Evolutionary conservation across 352 stramenopile species (phyloP).

Genomic region (Phytopythium kandeliae): DNA sequence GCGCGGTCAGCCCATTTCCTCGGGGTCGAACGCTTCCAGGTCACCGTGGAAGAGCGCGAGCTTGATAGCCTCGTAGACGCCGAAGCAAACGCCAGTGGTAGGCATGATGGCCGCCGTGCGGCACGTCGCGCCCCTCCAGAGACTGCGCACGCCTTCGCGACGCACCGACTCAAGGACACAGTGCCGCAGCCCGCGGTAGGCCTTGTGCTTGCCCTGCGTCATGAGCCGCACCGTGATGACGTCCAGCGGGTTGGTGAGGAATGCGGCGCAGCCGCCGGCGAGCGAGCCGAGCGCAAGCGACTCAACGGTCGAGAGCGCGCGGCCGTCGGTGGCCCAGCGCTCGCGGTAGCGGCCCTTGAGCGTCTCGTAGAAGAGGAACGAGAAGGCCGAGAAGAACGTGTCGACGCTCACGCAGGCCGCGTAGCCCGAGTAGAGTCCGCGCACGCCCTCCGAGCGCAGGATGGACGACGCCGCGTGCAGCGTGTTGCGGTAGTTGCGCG

Average conservation of each 20-base stretch:
- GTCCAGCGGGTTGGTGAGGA: constrained; percentile 79
- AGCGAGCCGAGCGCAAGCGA: constrained; percentile 53
- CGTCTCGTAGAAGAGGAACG: constrained; percentile 82
- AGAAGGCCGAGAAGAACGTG: constrained; percentile 76
- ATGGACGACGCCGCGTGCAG: constrained; percentile 59
- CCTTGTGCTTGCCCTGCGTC: constrained; percentile 68
- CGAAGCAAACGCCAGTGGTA: constrained; percentile 78
- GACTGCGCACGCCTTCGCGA: constrained; percentile 42
- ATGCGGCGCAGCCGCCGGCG: constrained; percentile 51
- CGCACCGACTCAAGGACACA: constrained; percentile 53
- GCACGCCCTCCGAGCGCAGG: constrained; percentile 49
- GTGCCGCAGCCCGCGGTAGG: constrained; percentile 54
- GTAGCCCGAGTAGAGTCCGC: constrained; percentile 69
- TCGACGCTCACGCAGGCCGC: constrained; percentile 75
- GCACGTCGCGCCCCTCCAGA: constrained; percentile 68
- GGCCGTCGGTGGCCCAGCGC: constrained; percentile 24
- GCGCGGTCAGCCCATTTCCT: constrained; percentile 18
- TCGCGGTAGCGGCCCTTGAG: constrained; percentile 46
- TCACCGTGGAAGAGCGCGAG: constrained; percentile 60
- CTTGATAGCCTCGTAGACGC: constrained; percentile 85
- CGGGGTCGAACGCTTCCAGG: constrained; percentile 60
- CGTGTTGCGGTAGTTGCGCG: constrained; percentile 65
- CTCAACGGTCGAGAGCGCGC: constrained; percentile 39
- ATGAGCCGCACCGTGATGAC: constrained; percentile 79
- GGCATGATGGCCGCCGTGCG: constrained; percentile 75